Base-by-base conservation (phyloP, 306 rosid species). In the Cicer arietinum region DNA sequence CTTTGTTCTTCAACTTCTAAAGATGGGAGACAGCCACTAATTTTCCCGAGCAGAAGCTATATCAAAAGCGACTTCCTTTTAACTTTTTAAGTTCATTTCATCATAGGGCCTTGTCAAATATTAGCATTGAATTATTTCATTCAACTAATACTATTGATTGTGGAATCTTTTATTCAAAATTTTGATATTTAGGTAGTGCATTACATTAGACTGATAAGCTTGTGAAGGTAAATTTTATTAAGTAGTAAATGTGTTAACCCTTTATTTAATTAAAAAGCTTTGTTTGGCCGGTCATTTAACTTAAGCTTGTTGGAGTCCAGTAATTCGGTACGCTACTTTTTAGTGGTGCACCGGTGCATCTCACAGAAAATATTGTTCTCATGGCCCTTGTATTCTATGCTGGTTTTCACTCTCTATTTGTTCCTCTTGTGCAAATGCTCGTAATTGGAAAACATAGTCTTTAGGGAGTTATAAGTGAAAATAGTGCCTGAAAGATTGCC, bases 401-500 rank as follows among this genome's bases (percentile, higher is more conserved):
- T 12, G 6, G 2, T 47, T 47, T 47, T 13, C 16, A 11, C 16
- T 14, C 16, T 11, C 7, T 4, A 3, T 11, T 5, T 47, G 14
- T 47, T 3, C 52, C 52, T 25, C 30, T 25, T 25, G 3, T 25
- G 30, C 30, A 25, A 47, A 47, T 12, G 14, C 13, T 47, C 4
- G 52, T 45, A 45, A 45, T 45, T 45, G 50, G 50, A 5, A 45
- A 45, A 45, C 11, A 3, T 9, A 5, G 6, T 7, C 3, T 16
- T 14, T 14, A 39, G 41, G 20, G 42, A 47, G 14, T 58, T 48
- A 65, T 60, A 10, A 35, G 30, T 11, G 57, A 41, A 74, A 61
- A 22, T 22, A 22, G 25, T 22, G 3, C 25, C 25, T 91, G 92
- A 80, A 83, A 80, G 70, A 78, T 30, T 78, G 52, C 61, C 22